Evolutionary conservation across 1,284 basidiomycete species (phyloP).

Genomic region (Earliella scabrosa): DNA sequence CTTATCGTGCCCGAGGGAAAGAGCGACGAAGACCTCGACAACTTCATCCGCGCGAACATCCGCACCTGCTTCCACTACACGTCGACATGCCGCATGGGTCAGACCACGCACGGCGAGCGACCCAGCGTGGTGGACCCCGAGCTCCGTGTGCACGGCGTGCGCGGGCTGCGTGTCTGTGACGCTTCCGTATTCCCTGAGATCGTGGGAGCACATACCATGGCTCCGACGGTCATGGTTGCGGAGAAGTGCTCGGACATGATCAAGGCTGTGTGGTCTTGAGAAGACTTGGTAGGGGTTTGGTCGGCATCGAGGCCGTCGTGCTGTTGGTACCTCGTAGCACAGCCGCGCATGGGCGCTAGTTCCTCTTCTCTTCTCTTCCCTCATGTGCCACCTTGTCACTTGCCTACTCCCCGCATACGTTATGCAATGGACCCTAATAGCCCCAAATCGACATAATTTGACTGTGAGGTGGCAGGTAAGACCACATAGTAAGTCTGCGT

Average conservation of each 20-base stretch:
- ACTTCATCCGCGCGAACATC: slow-evolving; percentile 29
- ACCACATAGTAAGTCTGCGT: no score
- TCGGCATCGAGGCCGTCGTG: no score
- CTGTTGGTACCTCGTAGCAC: no score
- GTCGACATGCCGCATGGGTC: slow-evolving; percentile 45
- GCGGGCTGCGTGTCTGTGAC: slow-evolving; percentile 45
- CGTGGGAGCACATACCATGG: slow-evolving; percentile 41
- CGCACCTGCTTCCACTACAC: slow-evolving; percentile 42
- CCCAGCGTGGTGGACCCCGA: slow-evolving; percentile 52
- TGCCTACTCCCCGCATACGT: no score
- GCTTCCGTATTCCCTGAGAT: slow-evolving; percentile 44
- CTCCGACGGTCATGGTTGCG: slow-evolving; percentile 39
- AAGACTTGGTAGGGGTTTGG: no score
- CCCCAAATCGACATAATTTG: no score
- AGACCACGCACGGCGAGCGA: slow-evolving; percentile 27
- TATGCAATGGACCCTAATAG: no score
- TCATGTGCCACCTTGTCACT: no score
- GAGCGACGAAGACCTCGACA: slow-evolving; percentile 32
- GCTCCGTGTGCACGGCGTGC: slow-evolving; percentile 52
- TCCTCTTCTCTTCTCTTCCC: no score
- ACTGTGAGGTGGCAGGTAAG: no score
- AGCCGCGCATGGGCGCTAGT: no score
- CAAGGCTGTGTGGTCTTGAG: background rate
- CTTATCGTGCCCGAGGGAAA: slow-evolving; percentile 33
- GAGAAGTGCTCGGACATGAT: slow-evolving; percentile 31